These are phyloP conservation scores for Trichoderma sp. DNA, from an alignment of 2,329 filamentous ascomycete genomes.

Conservation along the genomic window DNA sequence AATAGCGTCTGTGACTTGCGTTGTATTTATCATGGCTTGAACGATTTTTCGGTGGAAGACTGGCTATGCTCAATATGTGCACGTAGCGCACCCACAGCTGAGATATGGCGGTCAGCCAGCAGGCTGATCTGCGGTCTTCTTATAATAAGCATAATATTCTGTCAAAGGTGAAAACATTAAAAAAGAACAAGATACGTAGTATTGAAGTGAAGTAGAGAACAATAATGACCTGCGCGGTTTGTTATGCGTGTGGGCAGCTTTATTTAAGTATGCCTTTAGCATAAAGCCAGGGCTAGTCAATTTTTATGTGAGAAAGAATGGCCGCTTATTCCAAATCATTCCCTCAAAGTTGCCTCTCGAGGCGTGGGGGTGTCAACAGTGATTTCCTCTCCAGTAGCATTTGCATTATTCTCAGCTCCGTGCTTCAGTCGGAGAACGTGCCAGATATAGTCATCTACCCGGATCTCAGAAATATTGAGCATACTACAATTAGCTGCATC, in stretches of 20 bases:
- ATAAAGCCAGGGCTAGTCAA: conserved; percentile 55
- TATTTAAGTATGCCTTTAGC: conserved; percentile 69
- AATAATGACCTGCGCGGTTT: conserved; percentile 77
- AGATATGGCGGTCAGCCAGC: no score
- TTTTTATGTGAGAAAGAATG: conserved; percentile 56
- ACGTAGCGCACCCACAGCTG: no score
- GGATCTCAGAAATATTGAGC: conserved; percentile 68
- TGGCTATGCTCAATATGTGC: no score
- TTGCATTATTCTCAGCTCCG: conserved; percentile 35
- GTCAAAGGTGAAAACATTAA: no score
- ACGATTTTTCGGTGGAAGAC: no score
- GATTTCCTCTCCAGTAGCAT: conserved; percentile 35
- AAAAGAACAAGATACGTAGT: conserved; percentile 38
- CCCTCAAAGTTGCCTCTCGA: conserved; percentile 61
- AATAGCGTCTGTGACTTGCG: conserved; percentile 50
- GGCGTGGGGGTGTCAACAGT: conserved; percentile 56
- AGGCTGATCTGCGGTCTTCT: no score
- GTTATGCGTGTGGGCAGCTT: conserved; percentile 66
- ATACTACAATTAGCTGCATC: conserved; percentile 67
- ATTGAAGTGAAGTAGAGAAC: conserved; percentile 72
- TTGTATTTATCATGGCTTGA: conserved; percentile 43
- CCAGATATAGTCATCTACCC: conserved; percentile 63
- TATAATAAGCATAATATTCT: no score
- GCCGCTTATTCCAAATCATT: conserved; percentile 66
- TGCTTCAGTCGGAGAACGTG: conserved; percentile 53